Evolutionary conservation across 164 flowering plant genomes (phyloP), one percentile per base, ranked within the genome.

Genomic region (Aristolochia fimbriata): DNA sequence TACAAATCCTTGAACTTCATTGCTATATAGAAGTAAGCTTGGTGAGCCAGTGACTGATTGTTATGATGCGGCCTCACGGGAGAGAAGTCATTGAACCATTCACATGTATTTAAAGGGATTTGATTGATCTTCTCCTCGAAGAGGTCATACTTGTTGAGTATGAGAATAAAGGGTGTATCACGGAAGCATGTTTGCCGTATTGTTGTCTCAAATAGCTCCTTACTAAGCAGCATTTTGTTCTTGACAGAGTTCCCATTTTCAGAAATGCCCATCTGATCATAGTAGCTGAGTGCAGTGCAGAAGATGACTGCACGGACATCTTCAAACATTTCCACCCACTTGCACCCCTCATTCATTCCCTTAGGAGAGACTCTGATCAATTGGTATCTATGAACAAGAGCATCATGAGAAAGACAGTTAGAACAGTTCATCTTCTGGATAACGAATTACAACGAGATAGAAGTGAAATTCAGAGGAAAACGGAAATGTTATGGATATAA

Each of bases 251-350:
- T 81, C 50, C 69, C 65, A 52, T 59, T 70, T 20, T 83, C 88
- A 1, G 83, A 68, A 25, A 80, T 31, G 50, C 73, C 76, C 68
- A 82, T 59, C 58, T 91, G 95, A 68, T 94, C 96, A 48, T 85
- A 94, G 70, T 94, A 96, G 56, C 93, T 80, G 17, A 94, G 78
- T 25, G 96, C 70, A 6, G 81, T 80, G 57, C 96, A 91, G 77
- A 88, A 94, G 57, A 87, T 76, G 4, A 91, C 89, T 0, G 71
- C 93, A 1, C 93, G 87, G 6, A 88, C 99, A 51, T 94, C 99
- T 78, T 94, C 99, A 59, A 94, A 94, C 99, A 94, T 94, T 67
- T 87, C 93, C 55, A 94, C 87, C 99, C 99, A 94, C 58, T 88
- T 91, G 76, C 97, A 88, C 0, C 97, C 97, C 51, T 94, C 97